Evolutionary conservation across 2,329 filamentous ascomycete genomes (phyloP), one percentile per base, ranked within the genome.

Genomic region (Coleophoma eucalyptorum): DNA sequence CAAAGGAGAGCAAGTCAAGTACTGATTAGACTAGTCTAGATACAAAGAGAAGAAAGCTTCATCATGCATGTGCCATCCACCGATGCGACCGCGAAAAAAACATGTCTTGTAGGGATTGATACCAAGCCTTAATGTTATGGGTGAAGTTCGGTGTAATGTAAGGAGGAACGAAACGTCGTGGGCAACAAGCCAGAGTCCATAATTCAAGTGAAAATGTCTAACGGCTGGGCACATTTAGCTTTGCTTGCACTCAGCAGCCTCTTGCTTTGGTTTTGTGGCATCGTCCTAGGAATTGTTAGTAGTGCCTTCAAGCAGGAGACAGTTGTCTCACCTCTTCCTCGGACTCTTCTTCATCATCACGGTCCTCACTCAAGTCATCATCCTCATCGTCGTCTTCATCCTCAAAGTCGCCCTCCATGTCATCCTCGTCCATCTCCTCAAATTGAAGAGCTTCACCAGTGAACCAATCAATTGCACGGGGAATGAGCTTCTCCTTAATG

Each of bases 401-500:
- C 53, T 93, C 88, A 59, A 89, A 90, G 57, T 90, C 89, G 56
- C 86, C 89, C 63, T 87, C 87, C 50, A 92, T 87, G 57, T 91
- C 77, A 55, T 93, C 91, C 49, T 96, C 83, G 37, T 93, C 88
- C 54, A 96, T 73, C 70, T 97, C 93, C 79, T 99, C 94, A 63
- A 90, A 99, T 62, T 94, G 92, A 57, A 99, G 85, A 61, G 94
- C 94, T 76, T 99, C 94, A 52, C 94, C 94, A 48, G 94, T 99
- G 72, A 99, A 99, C 94, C 94, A 99, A 74, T 99, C 94, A 64
- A 99, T 94, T 51, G 95, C 94, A 62, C 93, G 91, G 58, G 94
- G 94, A 62, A 99, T 99, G 59, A 99, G 82, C 79, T 99, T 99
- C 82, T 99, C 94, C 79, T 99, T 99, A 76, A 99, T 97, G 68